Evolutionary conservation across 2,329 filamentous ascomycete species (phyloP), one percentile per base, ranked within the genome.

Genomic region (Sclerotinia spermophila): DNA sequence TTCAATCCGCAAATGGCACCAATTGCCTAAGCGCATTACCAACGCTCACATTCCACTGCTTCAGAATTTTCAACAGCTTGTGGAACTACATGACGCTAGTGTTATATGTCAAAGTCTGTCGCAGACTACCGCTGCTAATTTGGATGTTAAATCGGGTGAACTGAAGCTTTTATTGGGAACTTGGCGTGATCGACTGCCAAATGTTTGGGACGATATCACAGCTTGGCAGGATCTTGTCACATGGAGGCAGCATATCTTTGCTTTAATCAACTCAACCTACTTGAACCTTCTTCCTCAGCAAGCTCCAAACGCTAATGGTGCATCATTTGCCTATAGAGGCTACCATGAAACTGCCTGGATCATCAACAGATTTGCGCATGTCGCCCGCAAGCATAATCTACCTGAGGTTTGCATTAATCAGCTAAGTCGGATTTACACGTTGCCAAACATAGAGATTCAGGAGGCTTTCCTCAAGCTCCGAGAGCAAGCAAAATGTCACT

Each of bases 321-420:
- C 95, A 62, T 97, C 94, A 0, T 98, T 96, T 80, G 96, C 96
- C 0, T 99, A 99, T 80, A 89, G 96, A 59, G 96, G 96, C 38
- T 99, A 97, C 79, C 96, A 99, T 78, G 96, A 99, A 82, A 99
- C 96, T 19, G 96, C 96, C 2, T 99, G 96, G 96, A 99, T 99
- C 76, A 99, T 99, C 82, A 99, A 99, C 81, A 88, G 96, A 27
- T 99, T 99, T 78, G 96, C 96, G 1, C 96, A 99, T 79, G 96
- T 99, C 56, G 96, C 96, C 62, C 90, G 96, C 71, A 99, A 99
- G 84, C 96, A 99, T 81, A 95, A 92, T 76, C 89, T 99, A 76
- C 93, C 94, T 0, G 96, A 99, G 74, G 96, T 99, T 42, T 99
- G 96, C 83, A 97, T 99, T 81, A 95, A 89, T 74, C 96, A 99